phyloP scores from a whole-genome alignment of 202 grass and related monocot genomes.

The Musa balbisiana region DNA sequence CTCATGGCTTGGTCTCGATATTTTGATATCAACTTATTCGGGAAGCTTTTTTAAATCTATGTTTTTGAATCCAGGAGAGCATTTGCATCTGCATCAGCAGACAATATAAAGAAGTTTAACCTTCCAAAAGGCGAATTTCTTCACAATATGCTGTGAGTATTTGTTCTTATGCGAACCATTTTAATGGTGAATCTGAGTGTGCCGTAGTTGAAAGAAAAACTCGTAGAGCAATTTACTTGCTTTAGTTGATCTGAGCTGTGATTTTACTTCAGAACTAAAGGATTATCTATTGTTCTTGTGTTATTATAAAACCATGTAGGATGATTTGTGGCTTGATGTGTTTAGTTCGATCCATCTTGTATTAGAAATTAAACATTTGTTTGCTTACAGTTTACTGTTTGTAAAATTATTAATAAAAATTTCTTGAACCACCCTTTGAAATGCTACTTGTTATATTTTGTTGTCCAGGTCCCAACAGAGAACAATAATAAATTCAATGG shows the following conservation, averaged over 20 bases:
- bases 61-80: slow-evolving; percentile 49
- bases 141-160: slow-evolving; percentile 94
- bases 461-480: slow-evolving; percentile 84
- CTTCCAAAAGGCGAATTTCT: slow-evolving; percentile 94
- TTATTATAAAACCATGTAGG: no score
- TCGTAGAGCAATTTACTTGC: background rate
- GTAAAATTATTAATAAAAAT: background rate
- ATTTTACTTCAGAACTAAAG: no score
- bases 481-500: slow-evolving; percentile 96
- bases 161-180: background rate
- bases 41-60: slow-evolving; percentile 12
- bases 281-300: no score
- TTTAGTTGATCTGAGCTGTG: background rate
- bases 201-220: background rate
- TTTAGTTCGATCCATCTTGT: no score
- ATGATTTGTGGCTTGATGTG: no score
- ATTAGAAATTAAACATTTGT: no score
- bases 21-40: slow-evolving; percentile 2
- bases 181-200: background rate
- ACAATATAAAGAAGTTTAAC: slow-evolving; percentile 96
- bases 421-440: background rate
- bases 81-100: slow-evolving; percentile 94
- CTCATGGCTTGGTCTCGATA: slow-evolving; percentile 2
- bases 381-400: background rate
- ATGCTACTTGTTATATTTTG: slow-evolving; percentile 15